Base-by-base conservation (phyloP, 441 rosid species). In the Corymbia calophylla region DNA sequence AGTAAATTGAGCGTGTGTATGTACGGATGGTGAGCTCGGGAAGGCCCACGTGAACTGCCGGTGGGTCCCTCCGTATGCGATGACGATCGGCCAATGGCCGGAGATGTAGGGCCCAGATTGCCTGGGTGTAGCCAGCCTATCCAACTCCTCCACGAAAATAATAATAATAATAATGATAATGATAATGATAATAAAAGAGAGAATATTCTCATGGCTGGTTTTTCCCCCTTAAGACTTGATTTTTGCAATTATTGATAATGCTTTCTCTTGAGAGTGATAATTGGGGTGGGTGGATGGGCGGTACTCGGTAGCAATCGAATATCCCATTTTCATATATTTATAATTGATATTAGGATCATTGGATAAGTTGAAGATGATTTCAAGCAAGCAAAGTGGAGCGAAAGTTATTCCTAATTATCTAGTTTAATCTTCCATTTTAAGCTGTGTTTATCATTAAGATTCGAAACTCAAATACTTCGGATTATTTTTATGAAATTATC, bases 381-480 rank as follows among this genome's bases (percentile, higher is more conserved):
- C 14, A 23, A 39, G 84, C 21, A 8, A 16, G 73, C 39, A 14
- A 31, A 1, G 6, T 62, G 4, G 17, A 62, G 29, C 44, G 44
- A 29, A 39, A 21, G 48, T 39, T 73, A 7, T 29, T 39, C 44
- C 8, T 23, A 6, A 1, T 44, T 44, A 73, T 73, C 82, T 12
- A 39, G 35, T 68, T 47, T 68, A 8, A 70, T 19, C 29, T 21
- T 39, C 21, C n/a, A 39, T 13, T 44, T 66, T 16, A 66, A 39
- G 18, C 10, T 21, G 3, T 19, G 44, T 11, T 35, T 35, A 3
- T 21, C 29, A n/a, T 73, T 39, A 39, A 21, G 8, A 21, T 23
- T 21, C 3, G 1, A 21, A 39, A 7, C 39, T 73, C 51, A 6
- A 9, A 23, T 6, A 3, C 3, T 1, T 44, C 15, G 1, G 5